Evolutionary conservation across 108 stramenopile species (phyloP), one percentile per base, ranked within the genome.

Genomic region (Phaeodactylum tricornutum): DNA sequence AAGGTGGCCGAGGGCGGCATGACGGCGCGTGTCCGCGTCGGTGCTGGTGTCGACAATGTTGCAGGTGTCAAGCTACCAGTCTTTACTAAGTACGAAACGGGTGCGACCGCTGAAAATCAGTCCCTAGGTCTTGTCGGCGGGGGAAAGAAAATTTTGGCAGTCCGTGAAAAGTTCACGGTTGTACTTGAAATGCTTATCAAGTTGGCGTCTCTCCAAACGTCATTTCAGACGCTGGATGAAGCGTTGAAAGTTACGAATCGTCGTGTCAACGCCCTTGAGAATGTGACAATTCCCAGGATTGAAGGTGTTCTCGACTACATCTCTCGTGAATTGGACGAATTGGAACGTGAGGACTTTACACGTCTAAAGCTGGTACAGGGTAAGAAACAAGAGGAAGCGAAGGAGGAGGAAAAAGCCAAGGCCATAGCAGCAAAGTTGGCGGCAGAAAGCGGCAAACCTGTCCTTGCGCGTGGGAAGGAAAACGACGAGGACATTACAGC

Each of bases 281-380:
- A 96, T 71, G 96, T 98, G 15, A 98, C 96, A 40, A 92, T 98
- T 76, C 96, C 96, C 31, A 89, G 86, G 40, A 98, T 98, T 67
- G 84, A 96, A 64, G 67, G 48, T 4, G 73, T 79, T n/a, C 66
- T 98, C 37, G 62, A 58, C 36, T 98, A 98, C 71, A 98, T 98
- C 70, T 79, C 74, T 38, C 72, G 93, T 51, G 96, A 98, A 50
- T 71, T 98, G 56, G 96, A 98, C 75, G 96, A 98, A 72, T 84
- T 98, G 59, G 96, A 98, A 64, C 78, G 96, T 64, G 96, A 98
- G 63, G 96, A 98, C 61, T 98, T 98, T 58, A 98, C 96, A 5
- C 86, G 96, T 50, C 79, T 98, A 24, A 98, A 98, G 73, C 83
- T 94, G 32, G 95, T 98, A 36, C 83, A 95, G 70, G 71, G 71